Conservation (phyloP, 306 rosid genomes). For the Comarum palustre region DNA sequence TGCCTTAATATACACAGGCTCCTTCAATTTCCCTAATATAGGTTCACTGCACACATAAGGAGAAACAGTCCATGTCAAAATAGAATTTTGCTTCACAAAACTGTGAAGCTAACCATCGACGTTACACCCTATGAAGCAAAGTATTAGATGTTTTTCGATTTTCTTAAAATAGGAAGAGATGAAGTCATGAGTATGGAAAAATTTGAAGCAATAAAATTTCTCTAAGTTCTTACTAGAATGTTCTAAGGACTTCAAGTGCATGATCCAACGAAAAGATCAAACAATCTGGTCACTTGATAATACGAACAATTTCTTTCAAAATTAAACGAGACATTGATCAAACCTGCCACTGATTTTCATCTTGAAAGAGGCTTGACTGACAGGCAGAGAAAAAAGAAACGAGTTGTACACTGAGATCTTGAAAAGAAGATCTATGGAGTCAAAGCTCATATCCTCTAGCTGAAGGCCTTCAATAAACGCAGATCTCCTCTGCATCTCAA, state of each 20-base stretch:
- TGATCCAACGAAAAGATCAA: neutral
- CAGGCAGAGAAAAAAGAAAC: conserved; percentile 2
- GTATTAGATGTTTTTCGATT: no score
- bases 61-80: neutral
- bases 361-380: conserved; percentile 8
- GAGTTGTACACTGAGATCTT: conserved; percentile 13
- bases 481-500: conserved; percentile 16
- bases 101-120: neutral
- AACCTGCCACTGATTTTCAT: conserved; percentile 14
- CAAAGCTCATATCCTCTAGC: neutral
- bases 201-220: no score
- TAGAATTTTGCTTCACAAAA: neutral
- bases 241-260: neutral
- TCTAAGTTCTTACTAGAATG: neutral
- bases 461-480: conserved; percentile 12
- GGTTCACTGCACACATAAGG: conserved; percentile 12
- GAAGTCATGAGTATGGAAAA: no score
- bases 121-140: no score
- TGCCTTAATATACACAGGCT: neutral
- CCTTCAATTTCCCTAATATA: conserved; percentile 5
- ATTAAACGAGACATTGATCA: neutral
- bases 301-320: neutral
- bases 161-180: no score
- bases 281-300: neutral
- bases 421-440: conserved; percentile 15